Percentiles rank a stretch among this genome's conserved stretches.
Evolutionary conservation across 345 rosid species (phyloP).

Genomic region (Odontarrhena argentea): DNA sequence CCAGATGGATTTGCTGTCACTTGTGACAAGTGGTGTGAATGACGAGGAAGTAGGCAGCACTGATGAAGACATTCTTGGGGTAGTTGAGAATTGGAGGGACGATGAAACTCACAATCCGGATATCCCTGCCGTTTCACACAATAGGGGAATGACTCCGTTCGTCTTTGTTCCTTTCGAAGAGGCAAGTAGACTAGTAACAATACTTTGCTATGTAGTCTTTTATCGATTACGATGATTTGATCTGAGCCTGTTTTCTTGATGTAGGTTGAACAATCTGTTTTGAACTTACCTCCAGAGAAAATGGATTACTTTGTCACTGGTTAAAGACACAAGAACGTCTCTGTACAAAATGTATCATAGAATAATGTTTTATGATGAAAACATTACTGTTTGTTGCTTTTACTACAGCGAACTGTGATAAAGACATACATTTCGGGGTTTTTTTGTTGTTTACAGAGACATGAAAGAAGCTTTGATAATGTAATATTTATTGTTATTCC

Average conservation of each 20-base stretch:
- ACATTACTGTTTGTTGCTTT: constrained; percentile 28
- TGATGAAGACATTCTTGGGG: constrained; percentile 74
- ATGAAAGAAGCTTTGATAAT: constrained; percentile 20
- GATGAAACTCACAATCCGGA: constrained; percentile 84
- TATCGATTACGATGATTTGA: not conserved
- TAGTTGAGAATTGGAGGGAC: constrained; percentile 75
- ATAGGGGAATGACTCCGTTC: constrained; percentile 83
- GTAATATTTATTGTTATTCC: constrained; percentile 7
- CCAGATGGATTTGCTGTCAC: constrained; percentile 86
- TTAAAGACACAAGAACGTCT: constrained; percentile 30
- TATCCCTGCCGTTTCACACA: constrained; percentile 84
- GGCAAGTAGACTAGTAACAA: constrained; percentile 43
- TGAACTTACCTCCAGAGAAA: constrained; percentile 90
- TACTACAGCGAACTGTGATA: constrained; percentile 2
- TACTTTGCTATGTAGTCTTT: not conserved
- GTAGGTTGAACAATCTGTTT: constrained; percentile 75
- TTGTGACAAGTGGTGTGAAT: constrained; percentile 79
- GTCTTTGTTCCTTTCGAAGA: constrained; percentile 93
- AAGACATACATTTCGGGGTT: not conserved
- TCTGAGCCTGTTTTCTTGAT: constrained; percentile 7
- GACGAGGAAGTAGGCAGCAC: constrained; percentile 54
- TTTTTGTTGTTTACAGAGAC: constrained; percentile 27
- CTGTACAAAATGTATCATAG: constrained; percentile 34
- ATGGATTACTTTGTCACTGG: constrained; percentile 94
- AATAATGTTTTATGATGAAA: not conserved